Percentiles rank a stretch among this genome's conserved stretches.
These are phyloP conservation scores for Tetrapisispora namnaoensis DNA, from an alignment of 805 yeast species.

Conservation along the genomic window DNA sequence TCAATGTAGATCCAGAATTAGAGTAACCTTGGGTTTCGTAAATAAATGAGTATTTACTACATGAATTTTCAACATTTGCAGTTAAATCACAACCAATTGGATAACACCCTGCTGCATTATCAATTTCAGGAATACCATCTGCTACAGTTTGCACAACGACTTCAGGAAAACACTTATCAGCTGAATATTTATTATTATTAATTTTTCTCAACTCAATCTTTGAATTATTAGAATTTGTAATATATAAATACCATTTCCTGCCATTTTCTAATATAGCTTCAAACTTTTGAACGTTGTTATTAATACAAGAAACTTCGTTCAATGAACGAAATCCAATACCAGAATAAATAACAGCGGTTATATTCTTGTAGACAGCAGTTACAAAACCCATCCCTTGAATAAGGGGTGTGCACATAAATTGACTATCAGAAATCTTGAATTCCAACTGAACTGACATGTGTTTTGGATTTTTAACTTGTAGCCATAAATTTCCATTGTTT, in stretches of 20 bases:
- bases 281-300: conserved; percentile 34
- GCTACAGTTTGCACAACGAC: conserved; percentile 52
- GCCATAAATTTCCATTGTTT: conserved; percentile 7
- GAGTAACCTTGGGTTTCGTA: conserved; percentile 40
- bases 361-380: conserved; percentile 39
- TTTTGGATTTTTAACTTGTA: conserved; percentile 16
- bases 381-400: conserved; percentile 55
- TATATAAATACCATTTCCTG: conserved; percentile 32
- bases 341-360: conserved; percentile 41
- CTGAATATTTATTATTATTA: conserved; percentile 14
- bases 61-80: conserved; percentile 33
- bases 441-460: conserved; percentile 21
- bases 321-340: conserved; percentile 49
- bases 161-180: conserved; percentile 29
- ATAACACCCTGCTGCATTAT: conserved; percentile 54
- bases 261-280: conserved; percentile 43
- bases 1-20: conserved; percentile 34
- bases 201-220: conserved; percentile 6
- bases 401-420: conserved; percentile 37
- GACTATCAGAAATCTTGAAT: conserved; percentile 6
- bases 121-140: conserved; percentile 39
- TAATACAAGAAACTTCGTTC: neutral
- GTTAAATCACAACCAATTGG: conserved; percentile 39
- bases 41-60: conserved; percentile 32
- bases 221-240: conserved; percentile 1